Conservation (phyloP, 805 yeast genomes). For the Komagataella ulmi region DNA sequence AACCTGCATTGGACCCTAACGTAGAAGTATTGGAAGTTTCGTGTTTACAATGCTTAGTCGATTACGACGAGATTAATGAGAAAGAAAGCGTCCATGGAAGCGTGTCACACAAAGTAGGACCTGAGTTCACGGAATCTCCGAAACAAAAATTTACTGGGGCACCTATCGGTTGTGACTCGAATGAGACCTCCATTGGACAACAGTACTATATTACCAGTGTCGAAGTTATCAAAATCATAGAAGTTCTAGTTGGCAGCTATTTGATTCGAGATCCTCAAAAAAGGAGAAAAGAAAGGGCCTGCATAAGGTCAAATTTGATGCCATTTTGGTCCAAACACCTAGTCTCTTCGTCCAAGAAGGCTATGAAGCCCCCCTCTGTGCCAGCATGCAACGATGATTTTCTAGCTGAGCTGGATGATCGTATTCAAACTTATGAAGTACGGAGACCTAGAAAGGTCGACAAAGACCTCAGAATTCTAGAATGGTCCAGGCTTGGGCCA, state of each 20-base stretch:
- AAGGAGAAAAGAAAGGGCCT: slow-evolving; percentile 47
- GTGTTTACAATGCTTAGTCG: too few species aligned
- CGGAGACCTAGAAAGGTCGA: slow-evolving; percentile 59
- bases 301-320: slow-evolving; percentile 50
- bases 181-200: too few species aligned
- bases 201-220: slow-evolving; percentile 46
- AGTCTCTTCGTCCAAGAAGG: slow-evolving; percentile 28
- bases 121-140: too few species aligned
- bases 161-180: too few species aligned
- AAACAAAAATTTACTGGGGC: too few species aligned
- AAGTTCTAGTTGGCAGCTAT: slow-evolving; percentile 39
- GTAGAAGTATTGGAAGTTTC: slow-evolving; percentile 30
- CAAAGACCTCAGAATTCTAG: slow-evolving; percentile 48
- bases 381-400: slow-evolving; percentile 9
- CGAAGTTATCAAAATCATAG: slow-evolving; percentile 54
- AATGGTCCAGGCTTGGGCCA: slow-evolving; percentile 46
- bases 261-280: slow-evolving; percentile 27
- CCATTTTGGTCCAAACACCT: slow-evolving; percentile 57
- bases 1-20: slow-evolving; percentile 27
- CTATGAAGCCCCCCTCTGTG: slow-evolving; percentile 9
- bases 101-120: too few species aligned
- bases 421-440: slow-evolving; percentile 49
- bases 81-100: too few species aligned
- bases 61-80: too few species aligned
- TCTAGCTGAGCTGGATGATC: slow-evolving; percentile 41